Conservation (phyloP, 768 basidiomycete species). For the Podaxis sp. region DNA sequence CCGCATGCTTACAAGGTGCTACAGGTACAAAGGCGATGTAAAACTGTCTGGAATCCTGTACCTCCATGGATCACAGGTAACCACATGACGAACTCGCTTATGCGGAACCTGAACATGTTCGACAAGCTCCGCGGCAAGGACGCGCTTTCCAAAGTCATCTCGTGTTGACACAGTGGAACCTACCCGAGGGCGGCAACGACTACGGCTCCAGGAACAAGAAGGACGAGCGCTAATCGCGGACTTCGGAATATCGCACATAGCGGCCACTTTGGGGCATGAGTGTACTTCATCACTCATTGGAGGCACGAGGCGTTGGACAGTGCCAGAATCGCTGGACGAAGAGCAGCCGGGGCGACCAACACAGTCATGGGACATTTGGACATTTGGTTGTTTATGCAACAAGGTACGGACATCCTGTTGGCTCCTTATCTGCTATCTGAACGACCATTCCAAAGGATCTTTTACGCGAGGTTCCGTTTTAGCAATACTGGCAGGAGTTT, state of each 20-base stretch:
- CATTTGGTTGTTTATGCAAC: too few relatives aligned
- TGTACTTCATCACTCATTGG: neutral
- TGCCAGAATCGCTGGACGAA: neutral
- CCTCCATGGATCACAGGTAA: slow-evolving; percentile 34
- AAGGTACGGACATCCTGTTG: too few relatives aligned
- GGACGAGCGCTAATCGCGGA: neutral
- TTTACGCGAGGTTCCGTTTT: neutral
- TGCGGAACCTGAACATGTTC: neutral
- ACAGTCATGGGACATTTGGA: neutral
- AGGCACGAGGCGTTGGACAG: neutral
- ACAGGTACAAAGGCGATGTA: slow-evolving; percentile 27
- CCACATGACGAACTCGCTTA: slow-evolving; percentile 26
- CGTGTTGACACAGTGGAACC: slow-evolving; percentile 48
- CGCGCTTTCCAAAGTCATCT: slow-evolving; percentile 45
- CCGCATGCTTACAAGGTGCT: neutral
- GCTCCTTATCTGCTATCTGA: too few relatives aligned
- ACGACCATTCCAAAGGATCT: neutral
- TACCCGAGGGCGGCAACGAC: neutral
- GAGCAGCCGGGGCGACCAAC: neutral
- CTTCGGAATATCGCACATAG: neutral
- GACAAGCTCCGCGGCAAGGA: slow-evolving; percentile 45
- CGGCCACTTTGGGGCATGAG: neutral
- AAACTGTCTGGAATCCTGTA: slow-evolving; percentile 31
- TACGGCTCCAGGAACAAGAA: too few relatives aligned
- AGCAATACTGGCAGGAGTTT: neutral